A percentile compares a stretch with the other conserved stretches of the same genome.
These are phyloP conservation scores for Lentinula sp. DNA, from an alignment of 768 basidiomycete species.

Conservation along the genomic window DNA sequence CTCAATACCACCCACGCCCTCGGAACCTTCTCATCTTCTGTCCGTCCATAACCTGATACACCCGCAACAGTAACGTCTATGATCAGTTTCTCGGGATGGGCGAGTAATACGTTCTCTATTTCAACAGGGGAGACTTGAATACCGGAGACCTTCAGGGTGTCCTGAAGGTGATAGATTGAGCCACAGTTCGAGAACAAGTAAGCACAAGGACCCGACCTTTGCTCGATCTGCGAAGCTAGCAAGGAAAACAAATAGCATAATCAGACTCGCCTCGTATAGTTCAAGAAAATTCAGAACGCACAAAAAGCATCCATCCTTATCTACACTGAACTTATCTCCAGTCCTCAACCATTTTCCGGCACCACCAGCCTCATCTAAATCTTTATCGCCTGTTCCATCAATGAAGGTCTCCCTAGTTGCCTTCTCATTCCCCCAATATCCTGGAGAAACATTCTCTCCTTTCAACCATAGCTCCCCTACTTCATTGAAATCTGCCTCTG, in stretches of 20 bases:
- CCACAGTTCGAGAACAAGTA: not conserved
- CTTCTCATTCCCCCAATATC: conserved; percentile 69
- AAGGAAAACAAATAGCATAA: not conserved
- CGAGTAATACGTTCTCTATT: conserved; percentile 61
- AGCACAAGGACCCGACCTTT: conserved; percentile 40
- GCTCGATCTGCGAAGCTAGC: conserved; percentile 65
- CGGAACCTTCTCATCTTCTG: conserved; percentile 67
- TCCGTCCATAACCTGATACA: conserved; percentile 57
- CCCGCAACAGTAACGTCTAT: conserved; percentile 68
- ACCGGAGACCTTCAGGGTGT: conserved; percentile 77
- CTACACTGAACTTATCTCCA: conserved; percentile 63
- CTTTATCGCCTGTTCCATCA: conserved; percentile 27
- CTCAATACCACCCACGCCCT: conserved; percentile 77
- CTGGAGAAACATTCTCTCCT: conserved; percentile 49
- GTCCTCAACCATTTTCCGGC: conserved; percentile 57
- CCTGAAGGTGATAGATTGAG: conserved; percentile 28
- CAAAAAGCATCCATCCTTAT: conserved; percentile 61
- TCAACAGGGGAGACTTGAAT: conserved; percentile 77
- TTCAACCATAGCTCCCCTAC: conserved; percentile 61
- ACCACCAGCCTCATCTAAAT: not conserved
- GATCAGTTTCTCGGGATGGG: conserved; percentile 56
- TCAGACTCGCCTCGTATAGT: not conserved
- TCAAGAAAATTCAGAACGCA: conserved; percentile 25
- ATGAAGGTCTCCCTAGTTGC: conserved; percentile 64
- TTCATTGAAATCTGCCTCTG: conserved; percentile 47